These are phyloP conservation scores for Starmerella apis DNA, from an alignment of 805 yeast genomes.

Conservation along the genomic window DNA sequence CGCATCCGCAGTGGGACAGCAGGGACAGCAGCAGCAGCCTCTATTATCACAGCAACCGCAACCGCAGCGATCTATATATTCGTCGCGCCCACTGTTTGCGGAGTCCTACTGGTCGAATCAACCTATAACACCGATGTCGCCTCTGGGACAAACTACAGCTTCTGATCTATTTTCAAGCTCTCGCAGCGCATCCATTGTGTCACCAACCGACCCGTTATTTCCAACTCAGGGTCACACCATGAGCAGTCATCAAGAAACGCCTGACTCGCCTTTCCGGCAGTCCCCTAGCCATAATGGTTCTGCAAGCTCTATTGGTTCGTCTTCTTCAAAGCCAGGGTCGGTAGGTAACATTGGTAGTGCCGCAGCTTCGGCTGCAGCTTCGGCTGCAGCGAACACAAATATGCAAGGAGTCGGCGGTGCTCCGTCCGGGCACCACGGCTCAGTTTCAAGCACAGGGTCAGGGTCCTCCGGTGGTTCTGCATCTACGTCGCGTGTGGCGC, in stretches of 20 bases:
- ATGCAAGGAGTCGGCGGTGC: background rate
- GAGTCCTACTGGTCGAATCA: slow-evolving; percentile 22
- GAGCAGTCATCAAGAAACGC: background rate
- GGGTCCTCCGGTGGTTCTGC: slow-evolving; percentile 3
- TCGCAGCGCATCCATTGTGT: slow-evolving; percentile 16
- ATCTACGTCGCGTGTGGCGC: slow-evolving; percentile 4
- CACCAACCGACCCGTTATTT: slow-evolving; percentile 15
- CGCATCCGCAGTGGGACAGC: slow-evolving; percentile 2
- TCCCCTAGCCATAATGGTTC: slow-evolving; percentile 3
- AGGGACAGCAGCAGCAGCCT: background rate
- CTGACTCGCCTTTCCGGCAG: slow-evolving; percentile 5
- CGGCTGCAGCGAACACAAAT: background rate
- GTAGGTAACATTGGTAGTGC: slow-evolving; percentile 21
- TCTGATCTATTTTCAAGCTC: slow-evolving; percentile 13
- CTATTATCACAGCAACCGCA: slow-evolving; percentile 7
- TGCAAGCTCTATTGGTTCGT: background rate
- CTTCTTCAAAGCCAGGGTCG: slow-evolving; percentile 2
- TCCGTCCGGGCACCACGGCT: background rate
- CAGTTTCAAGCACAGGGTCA: background rate
- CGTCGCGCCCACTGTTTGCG: slow-evolving; percentile 18
- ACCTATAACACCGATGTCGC: slow-evolving; percentile 19
- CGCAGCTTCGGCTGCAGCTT: background rate
- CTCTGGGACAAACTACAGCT: slow-evolving; percentile 11
- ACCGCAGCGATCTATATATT: slow-evolving; percentile 17
- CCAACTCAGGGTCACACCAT: slow-evolving; percentile 1